Evolutionary conservation across 2,329 filamentous ascomycete genomes (phyloP).

Genomic region (Cercospora berteroae): DNA sequence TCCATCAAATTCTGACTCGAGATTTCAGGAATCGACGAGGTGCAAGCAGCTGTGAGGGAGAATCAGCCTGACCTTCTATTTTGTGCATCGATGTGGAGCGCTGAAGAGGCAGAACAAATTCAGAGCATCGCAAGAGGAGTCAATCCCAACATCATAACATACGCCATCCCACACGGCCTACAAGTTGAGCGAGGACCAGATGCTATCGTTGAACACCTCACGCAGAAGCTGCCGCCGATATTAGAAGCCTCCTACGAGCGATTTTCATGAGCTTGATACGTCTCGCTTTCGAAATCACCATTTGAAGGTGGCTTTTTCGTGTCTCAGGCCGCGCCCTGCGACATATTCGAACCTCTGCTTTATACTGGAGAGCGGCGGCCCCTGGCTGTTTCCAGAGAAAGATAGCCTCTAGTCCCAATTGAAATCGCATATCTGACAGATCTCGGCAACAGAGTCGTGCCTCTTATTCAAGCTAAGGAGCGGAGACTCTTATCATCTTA

Average conservation of each 20-base stretch:
- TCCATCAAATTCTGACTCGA: not conserved
- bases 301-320: not conserved
- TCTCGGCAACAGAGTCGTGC: not conserved
- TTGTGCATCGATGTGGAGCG: conserved; percentile 60
- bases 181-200: conserved; percentile 56
- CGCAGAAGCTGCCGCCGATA: not conserved
- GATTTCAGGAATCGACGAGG: conserved; percentile 39
- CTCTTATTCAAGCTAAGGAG: too few relatives aligned
- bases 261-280: not conserved
- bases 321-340: not conserved
- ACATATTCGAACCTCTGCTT: not conserved
- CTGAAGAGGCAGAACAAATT: conserved; percentile 50
- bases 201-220: conserved; percentile 54
- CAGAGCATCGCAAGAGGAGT: conserved; percentile 46
- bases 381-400: too few relatives aligned
- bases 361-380: too few relatives aligned
- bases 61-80: conserved; percentile 53
- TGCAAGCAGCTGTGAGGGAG: conserved; percentile 53
- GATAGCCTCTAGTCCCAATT: too few relatives aligned
- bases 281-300: not conserved
- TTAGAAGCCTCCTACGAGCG: not conserved
- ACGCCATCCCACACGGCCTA: conserved; percentile 55
- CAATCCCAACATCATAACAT: conserved; percentile 51
- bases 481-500: too few relatives aligned
- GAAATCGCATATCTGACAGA: not conserved